These are phyloP conservation scores for Phyllosticta capitalensis DNA, from an alignment of 2,329 filamentous ascomycete genomes.

Conservation along the genomic window DNA sequence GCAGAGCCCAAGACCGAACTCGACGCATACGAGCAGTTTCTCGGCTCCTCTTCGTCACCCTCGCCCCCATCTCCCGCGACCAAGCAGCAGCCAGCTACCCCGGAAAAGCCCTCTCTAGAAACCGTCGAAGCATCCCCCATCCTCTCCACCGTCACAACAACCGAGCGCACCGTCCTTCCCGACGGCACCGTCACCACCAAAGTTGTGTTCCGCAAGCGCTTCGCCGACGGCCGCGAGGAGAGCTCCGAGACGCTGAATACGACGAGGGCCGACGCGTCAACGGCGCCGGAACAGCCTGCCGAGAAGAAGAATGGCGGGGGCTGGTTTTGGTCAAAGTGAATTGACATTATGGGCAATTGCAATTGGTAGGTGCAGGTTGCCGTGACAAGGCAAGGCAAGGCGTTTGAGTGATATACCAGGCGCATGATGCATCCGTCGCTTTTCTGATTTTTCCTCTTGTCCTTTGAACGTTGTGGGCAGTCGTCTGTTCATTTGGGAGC, in stretches of 20 bases:
- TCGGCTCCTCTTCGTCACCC: constrained; percentile 21
- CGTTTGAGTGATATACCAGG: neutral
- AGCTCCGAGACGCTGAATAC: constrained; percentile 46
- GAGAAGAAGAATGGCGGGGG: neutral
- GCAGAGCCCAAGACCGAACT: constrained; percentile 35
- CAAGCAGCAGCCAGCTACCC: constrained; percentile 9
- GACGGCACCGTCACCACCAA: constrained; percentile 52
- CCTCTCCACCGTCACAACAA: constrained; percentile 49
- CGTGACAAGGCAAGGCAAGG: neutral
- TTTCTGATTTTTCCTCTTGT: neutral
- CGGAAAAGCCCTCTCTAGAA: constrained; percentile 18
- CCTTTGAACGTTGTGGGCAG: neutral
- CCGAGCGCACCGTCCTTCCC: constrained; percentile 43
- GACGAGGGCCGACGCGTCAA: constrained; percentile 1
- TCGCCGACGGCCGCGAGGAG: constrained; percentile 52
- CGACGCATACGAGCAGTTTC: constrained; percentile 44
- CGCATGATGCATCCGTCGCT: neutral
- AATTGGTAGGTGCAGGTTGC: neutral
- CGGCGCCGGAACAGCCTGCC: neutral
- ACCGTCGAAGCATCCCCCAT: constrained; percentile 23
- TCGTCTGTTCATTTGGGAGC: too few species aligned
- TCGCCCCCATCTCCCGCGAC: neutral
- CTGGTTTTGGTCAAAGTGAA: constrained; percentile 6
- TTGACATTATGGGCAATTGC: neutral
- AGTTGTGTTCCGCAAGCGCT: constrained; percentile 47